Base-by-base conservation (phyloP, 2,329 filamentous ascomycete genomes). In the Beauveria pseudobassiana region DNA sequence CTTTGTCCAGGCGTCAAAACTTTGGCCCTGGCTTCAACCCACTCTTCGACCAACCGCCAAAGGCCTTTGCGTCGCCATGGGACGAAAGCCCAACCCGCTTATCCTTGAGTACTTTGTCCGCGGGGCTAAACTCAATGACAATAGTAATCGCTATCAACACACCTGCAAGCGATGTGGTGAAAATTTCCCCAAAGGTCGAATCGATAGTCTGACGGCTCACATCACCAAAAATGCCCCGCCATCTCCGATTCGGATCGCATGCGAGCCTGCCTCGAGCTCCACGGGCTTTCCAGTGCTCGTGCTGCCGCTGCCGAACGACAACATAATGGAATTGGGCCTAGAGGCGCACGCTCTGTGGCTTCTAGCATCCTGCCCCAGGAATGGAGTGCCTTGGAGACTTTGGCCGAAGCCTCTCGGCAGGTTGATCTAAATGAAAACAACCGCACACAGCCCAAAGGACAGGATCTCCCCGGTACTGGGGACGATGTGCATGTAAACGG, bases 121-220 rank as follows among this genome's bases (percentile, higher is more conserved):
- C 67, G 93, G 93, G 10, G 84, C 86, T 45, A 96, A 96, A 77
- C 83, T 96, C 69, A 86, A 88, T 71, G 91, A 96, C 76, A 88
- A 90, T 66, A 95, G 90, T 78, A 96, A 96, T 74, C 86, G 93
- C 63, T 97, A 97, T 72, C 87, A 91, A 68, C 91, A 96, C 72
- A 95, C 90, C 14, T 96, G 92, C 83, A 93, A 90, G 74, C 82
- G 87, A 66, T 96, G 91, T 73, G 91, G 91, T 67, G 89, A 95
- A 75, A 88, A 89, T 74, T 96, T 96, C 65, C 89, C 91, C 65
- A 96, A 96, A 72, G 93, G 93, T 64, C 86, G 93, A 64, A 88
- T 91, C 69, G 93, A 97, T 70, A 90, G 86, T 68, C 77, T 97
- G 64, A 89, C 86, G 49, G 87, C 82, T 64, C 93, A 97, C 71